Evolutionary conservation across 495 filamentous ascomycete species (phyloP), one percentile per base, ranked within the genome.

Genomic region (Talaromyces ruber): DNA sequence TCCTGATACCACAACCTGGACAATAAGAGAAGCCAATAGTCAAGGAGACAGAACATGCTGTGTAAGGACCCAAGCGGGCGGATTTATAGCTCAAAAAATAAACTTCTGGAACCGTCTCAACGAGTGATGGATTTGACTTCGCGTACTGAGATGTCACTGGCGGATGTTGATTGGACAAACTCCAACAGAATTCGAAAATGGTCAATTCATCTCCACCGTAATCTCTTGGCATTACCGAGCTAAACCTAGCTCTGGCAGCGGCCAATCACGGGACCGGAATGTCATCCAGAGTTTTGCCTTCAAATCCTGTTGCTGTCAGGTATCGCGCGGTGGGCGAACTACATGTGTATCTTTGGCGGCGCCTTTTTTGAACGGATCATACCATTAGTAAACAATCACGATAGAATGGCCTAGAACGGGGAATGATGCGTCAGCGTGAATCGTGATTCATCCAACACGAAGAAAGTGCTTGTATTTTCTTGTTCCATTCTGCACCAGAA

Each of bases 21-120:
- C 14, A 24, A n/a, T 24, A 53, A 24, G 22, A n/a, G 50, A n/a
- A 53, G 50, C 50, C 50, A n/a, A 24, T n/a, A n/a, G 50, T n/a
- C 22, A 53, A 53, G 50, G 50, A 53, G 50, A 53, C 50, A 53
- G 50, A 53, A 53, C 50, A 53, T 53, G 50, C 14, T 53, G 50
- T 53, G 14, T 24, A 53, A 53, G 50, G 50, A 24, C 50, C 50
- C 50, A 53, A n/a, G 22, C 50, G 22, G 50, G 50, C 22, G 14
- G 14, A 53, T 53, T n/a, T n/a, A 24, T 53, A 53, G 14, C 16
- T 53, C 50, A 24, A n/a, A 53, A 53, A 53, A 53, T n/a, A 53
- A 53, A n/a, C 22, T 53, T n/a, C 50, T 53, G 50, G 22, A 53
- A 53, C 50, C 50, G 34, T 39, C n/a, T n/a, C n/a, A n/a, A n/a